Evolutionary conservation across 345 rosid species (phyloP).

Genomic region (Acer yangbiense): DNA sequence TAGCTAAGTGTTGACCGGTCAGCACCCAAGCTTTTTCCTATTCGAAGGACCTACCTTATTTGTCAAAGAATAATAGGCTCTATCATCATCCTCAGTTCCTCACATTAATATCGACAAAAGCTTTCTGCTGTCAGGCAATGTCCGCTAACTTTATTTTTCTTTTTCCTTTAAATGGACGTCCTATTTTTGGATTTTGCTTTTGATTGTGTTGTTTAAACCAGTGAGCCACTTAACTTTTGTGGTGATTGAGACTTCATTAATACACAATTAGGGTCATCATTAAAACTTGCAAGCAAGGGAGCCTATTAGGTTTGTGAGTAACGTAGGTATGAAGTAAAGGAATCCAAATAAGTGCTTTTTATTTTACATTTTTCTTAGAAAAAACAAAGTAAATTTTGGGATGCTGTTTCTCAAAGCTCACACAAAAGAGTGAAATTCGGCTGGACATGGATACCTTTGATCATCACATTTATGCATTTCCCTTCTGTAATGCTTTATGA

Average conservation of each 20-base stretch:
- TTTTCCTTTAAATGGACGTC: not conserved
- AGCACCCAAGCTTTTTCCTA: too few species aligned
- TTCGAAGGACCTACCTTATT: not conserved
- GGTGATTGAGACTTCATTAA: too few species aligned
- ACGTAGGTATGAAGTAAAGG: not conserved
- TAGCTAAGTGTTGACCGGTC: too few species aligned
- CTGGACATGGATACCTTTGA: not conserved
- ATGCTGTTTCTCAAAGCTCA: not conserved
- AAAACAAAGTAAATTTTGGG: not conserved
- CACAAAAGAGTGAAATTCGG: not conserved
- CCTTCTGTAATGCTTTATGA: not conserved
- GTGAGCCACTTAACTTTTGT: too few species aligned
- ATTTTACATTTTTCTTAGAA: not conserved
- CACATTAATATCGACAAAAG: not conserved
- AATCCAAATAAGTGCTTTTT: not conserved
- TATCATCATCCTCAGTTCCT: not conserved
- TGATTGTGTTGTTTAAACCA: not conserved
- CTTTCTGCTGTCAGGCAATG: not conserved
- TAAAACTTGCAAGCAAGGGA: not conserved
- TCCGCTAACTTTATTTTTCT: not conserved
- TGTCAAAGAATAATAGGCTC: not conserved
- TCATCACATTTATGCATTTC: not conserved
- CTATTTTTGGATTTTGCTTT: not conserved
- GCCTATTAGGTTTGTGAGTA: not conserved
- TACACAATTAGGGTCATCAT: too few species aligned